Evolutionary conservation across 2,329 filamentous ascomycete species (phyloP).

Genomic region (Seiridium cupressi): DNA sequence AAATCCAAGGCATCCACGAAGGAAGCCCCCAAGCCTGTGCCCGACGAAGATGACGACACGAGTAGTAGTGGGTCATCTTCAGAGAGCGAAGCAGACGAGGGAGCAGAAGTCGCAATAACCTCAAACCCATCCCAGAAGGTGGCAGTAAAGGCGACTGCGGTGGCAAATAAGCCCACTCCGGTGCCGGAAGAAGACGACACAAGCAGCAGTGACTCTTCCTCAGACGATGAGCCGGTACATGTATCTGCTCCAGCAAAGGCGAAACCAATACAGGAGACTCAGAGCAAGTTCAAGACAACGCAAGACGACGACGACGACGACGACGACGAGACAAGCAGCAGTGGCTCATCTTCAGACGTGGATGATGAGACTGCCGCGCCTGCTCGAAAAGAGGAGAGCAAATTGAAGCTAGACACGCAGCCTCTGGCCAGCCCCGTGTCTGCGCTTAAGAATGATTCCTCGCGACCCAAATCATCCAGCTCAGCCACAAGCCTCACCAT

Average conservation of each 20-base stretch:
- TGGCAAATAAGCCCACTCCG: background rate
- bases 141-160: background rate
- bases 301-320: conserved; percentile 15
- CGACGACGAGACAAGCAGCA: conserved; percentile 32
- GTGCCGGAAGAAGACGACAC: conserved; percentile 20
- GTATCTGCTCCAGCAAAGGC: background rate
- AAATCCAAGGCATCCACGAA: conserved; percentile 18
- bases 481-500: conserved; percentile 52
- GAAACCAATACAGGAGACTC: conserved; percentile 14
- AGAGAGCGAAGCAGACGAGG: conserved; percentile 15
- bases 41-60: conserved; percentile 20
- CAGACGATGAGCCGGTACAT: conserved; percentile 19
- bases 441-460: conserved; percentile 25
- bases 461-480: conserved; percentile 48
- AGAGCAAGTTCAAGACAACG: background rate
- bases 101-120: background rate
- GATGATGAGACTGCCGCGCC: conserved; percentile 3
- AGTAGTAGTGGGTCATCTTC: conserved; percentile 35
- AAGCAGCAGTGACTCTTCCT: conserved; percentile 27
- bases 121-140: conserved; percentile 17
- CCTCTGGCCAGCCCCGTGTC: conserved; percentile 15
- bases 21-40: conserved; percentile 9
- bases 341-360: conserved; percentile 28
- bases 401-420: background rate
- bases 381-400: background rate